Evolutionary conservation across 2,329 filamentous ascomycete genomes (phyloP).

Genomic region (Microcyclospora pomicola): DNA sequence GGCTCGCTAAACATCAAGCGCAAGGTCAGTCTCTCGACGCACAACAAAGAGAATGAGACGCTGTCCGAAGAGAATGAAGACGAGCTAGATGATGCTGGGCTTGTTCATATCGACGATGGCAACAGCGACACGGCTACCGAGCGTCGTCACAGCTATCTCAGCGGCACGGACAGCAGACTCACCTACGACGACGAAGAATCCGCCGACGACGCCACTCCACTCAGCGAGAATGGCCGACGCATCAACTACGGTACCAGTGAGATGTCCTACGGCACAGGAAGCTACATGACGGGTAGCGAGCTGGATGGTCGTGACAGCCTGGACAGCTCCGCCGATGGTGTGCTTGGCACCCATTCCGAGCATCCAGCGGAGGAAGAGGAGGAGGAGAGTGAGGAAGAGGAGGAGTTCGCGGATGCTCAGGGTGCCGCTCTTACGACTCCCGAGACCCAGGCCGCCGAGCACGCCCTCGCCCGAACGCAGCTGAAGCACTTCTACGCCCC

Average conservation of each 20-base stretch:
- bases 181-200: conserved; percentile 19
- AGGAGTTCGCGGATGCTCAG: conserved; percentile 10
- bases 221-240: conserved; percentile 19
- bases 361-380: conserved; percentile 7
- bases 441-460: neutral
- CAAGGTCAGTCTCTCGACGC: conserved; percentile 12
- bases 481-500: conserved; percentile 17
- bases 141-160: conserved; percentile 15
- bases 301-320: conserved; percentile 30
- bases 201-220: conserved; percentile 12
- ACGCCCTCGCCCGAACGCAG: conserved; percentile 1
- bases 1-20: conserved; percentile 21
- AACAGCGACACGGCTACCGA: conserved; percentile 18
- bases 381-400: conserved; percentile 17
- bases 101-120: conserved; percentile 5
- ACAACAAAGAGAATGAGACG: conserved; percentile 36
- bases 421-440: conserved; percentile 4
- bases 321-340: conserved; percentile 6
- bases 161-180: conserved; percentile 9
- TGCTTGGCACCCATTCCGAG: conserved; percentile 21
- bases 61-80: conserved; percentile 27
- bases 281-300: conserved; percentile 36
- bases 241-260: conserved; percentile 31
- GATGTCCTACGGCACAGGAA: conserved; percentile 35
- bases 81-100: conserved; percentile 7